Percentiles rank a stretch among this genome's conserved stretches.
Evolutionary conservation across 306 rosid species (phyloP).

Genomic region (Vigna radiata): DNA sequence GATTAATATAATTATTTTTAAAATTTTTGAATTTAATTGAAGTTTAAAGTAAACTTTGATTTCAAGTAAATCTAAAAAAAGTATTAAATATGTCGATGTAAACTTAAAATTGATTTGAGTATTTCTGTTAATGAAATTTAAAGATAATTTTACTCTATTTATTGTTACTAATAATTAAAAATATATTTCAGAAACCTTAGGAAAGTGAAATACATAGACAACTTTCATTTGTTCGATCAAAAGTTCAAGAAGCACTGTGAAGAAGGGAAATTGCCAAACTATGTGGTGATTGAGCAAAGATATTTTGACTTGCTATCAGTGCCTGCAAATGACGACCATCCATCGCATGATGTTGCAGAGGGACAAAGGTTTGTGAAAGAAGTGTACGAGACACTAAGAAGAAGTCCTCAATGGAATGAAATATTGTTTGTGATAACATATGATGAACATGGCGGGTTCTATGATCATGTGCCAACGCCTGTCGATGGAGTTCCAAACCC

Average conservation of each 20-base stretch:
- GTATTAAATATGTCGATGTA: too few species aligned
- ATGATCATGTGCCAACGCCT: conserved; percentile 58
- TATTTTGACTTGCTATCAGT: conserved; percentile 54
- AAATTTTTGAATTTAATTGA: too few species aligned
- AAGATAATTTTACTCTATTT: too few species aligned
- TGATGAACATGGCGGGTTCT: conserved; percentile 88
- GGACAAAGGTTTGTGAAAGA: conserved; percentile 71
- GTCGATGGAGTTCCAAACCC: conserved; percentile 38
- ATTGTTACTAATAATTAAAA: neutral
- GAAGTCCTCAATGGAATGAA: conserved; percentile 84
- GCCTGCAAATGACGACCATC: conserved; percentile 79
- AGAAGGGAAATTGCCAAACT: conserved; percentile 78
- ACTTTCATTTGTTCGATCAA: conserved; percentile 57
- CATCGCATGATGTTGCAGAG: conserved; percentile 75
- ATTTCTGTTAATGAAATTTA: too few species aligned
- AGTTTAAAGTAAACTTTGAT: too few species aligned
- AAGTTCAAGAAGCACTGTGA: conserved; percentile 69
- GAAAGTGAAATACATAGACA: conserved; percentile 59
- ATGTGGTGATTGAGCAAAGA: conserved; percentile 78
- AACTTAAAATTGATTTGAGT: too few species aligned
- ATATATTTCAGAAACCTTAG: conserved; percentile 61
- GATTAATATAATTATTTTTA: too few species aligned
- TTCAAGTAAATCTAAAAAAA: too few species aligned
- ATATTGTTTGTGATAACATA: conserved; percentile 67
- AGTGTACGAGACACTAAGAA: conserved; percentile 71